Evolutionary conservation across 352 stramenopile genomes (phyloP), one percentile per base, ranked within the genome.

Genomic region (Phytophthora lateralis): DNA sequence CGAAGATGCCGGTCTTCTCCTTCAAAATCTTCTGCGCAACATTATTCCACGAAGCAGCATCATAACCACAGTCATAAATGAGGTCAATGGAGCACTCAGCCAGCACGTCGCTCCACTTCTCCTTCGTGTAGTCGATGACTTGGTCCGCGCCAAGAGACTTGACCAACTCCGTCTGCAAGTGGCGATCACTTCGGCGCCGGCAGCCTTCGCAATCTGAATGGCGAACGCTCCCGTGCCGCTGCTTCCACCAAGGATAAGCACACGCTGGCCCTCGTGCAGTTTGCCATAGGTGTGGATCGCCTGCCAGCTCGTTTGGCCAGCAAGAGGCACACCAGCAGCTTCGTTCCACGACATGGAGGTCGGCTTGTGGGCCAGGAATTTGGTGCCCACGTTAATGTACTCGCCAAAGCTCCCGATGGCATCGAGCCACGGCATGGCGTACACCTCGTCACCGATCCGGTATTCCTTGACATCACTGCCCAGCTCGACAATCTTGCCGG

Each of bases 121-220:
- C 61, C n/a, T 45, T 73, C 2, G 66, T 74, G 66, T 90, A 88
- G 63, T 86, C 77, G 30, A 87, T 64, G 6, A 88, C 66, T 26
- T 71, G 50, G 52, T 89, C 69, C 1, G 76, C 79, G 17, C 78
- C 78, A 1, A 86, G 46, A 15, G 65, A 69, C 52, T 75, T 65
- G 29, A 82, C 79, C 11, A 73, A 53, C 37, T 73, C 73, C 8
- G 54, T 60, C 75, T 88, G 34, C 66, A 68, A 12, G 75, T 81
- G 8, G 61, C 52, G 18, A 83, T 57, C 2, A 74, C 59, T 29
- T 61, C 41, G 5, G 69, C 71, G 1, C 66, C 73, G 6, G 71
- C 20, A 2, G 62, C 63, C 62, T 85, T 85, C 20, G 80, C 78
- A 44, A 94, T 71, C 48, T 92, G 83, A 18, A 88, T 54, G 12